Percentiles rank a stretch among this genome's conserved stretches.
Evolutionary conservation across 2,329 filamentous ascomycete genomes (phyloP).

Genomic region (Ceratocystis alfenasii): DNA sequence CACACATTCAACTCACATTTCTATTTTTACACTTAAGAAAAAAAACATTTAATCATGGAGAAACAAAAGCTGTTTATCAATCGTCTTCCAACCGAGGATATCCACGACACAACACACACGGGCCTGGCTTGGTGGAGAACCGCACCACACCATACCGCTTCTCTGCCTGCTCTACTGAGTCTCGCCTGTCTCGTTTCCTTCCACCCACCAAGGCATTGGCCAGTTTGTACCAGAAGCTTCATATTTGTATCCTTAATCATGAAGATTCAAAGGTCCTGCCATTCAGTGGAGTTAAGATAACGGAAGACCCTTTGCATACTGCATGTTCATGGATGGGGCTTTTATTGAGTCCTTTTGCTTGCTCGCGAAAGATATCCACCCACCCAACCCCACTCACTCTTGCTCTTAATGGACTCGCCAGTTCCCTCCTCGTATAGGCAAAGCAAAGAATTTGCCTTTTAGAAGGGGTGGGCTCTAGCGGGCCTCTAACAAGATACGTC

Average conservation of each 20-base stretch:
- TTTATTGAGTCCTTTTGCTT: background rate
- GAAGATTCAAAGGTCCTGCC: background rate
- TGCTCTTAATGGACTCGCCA: background rate
- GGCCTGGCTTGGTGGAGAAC: background rate
- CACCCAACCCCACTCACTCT: background rate
- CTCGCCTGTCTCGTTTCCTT: background rate
- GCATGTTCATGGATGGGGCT: background rate
- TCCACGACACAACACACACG: background rate
- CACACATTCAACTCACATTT: constrained; percentile 4
- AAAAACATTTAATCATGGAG: constrained; percentile 9
- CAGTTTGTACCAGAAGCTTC: background rate
- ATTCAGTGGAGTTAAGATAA: background rate
- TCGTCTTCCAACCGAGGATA: background rate
- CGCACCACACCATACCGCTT: background rate
- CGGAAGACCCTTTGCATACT: background rate
- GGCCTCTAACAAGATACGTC: too few relatives aligned
- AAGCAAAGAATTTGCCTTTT: too few relatives aligned
- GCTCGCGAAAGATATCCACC: background rate
- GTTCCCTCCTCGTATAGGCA: constrained; percentile 4
- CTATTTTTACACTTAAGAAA: constrained; percentile 6
- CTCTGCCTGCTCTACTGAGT: background rate
- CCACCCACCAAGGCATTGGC: background rate
- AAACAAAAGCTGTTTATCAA: background rate
- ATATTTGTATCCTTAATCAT: background rate
- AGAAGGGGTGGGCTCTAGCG: too few relatives aligned